Percentiles rank a stretch among this genome's conserved stretches.
Conservation (phyloP, 139 green algal genomes). For the Yamagishiella unicocca region DNA sequence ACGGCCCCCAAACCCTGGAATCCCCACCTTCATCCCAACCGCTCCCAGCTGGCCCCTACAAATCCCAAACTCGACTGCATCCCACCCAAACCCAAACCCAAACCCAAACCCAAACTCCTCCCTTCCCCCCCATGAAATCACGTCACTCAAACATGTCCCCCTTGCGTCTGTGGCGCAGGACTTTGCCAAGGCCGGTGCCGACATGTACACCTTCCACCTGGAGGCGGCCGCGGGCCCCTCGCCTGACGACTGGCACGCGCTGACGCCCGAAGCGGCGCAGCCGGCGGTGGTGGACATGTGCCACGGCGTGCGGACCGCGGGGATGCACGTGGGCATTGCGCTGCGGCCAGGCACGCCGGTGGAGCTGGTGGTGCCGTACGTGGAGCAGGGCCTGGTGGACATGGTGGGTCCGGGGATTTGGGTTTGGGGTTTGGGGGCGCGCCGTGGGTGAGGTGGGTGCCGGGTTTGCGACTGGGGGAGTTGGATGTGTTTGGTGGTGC, state of each 20-base stretch:
- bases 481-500: no score
- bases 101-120: no score
- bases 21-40: no score
- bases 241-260: constrained; percentile 2
- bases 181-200: constrained; percentile 84
- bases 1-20: no score
- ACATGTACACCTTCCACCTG: constrained; percentile 95
- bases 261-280: neutral
- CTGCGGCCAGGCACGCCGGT: constrained; percentile 84
- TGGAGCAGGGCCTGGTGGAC: constrained; percentile 70
- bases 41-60: no score
- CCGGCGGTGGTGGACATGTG: constrained; percentile 43
- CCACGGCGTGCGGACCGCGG: constrained; percentile 52
- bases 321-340: constrained; percentile 89
- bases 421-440: neutral
- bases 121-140: no score
- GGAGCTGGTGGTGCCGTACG: constrained; percentile 80
- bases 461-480: no score
- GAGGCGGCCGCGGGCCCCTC: constrained; percentile 64
- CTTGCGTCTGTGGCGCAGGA: no score
- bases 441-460: neutral
- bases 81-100: no score
- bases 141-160: no score
- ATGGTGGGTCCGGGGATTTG: constrained; percentile 68
- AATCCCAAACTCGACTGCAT: no score